Percentiles rank a stretch among this genome's conserved stretches.
These are phyloP conservation scores for Fusarium bactridioides DNA, from an alignment of 2,329 filamentous ascomycete genomes.

Conservation along the genomic window DNA sequence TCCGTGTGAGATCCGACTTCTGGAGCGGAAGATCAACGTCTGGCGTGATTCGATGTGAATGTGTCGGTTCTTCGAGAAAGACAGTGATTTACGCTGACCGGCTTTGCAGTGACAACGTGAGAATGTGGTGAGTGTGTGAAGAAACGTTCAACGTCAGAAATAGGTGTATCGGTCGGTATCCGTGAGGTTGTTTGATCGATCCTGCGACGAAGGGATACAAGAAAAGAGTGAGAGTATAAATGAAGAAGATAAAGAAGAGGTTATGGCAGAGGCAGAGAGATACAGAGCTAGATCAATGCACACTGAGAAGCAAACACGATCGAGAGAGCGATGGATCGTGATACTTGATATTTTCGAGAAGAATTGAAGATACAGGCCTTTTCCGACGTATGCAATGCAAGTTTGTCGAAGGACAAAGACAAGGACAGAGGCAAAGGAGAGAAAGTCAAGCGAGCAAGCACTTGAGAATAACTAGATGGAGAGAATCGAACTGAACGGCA, in stretches of 20 bases:
- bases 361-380: slow-evolving; percentile 39
- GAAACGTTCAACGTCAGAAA: slow-evolving; percentile 45
- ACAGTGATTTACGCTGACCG: slow-evolving; percentile 25
- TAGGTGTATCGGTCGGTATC: slow-evolving; percentile 36
- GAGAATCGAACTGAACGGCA: slow-evolving; percentile 8
- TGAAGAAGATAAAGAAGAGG: slow-evolving; percentile 16
- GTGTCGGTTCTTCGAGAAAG: slow-evolving; percentile 27
- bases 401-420: slow-evolving; percentile 28
- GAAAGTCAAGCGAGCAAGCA: slow-evolving; percentile 17
- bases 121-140: slow-evolving; percentile 23
- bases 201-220: slow-evolving; percentile 41
- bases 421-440: slow-evolving; percentile 30
- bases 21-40: slow-evolving; percentile 22
- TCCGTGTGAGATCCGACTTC: slow-evolving; percentile 23
- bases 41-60: slow-evolving; percentile 24
- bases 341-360: slow-evolving; percentile 19
- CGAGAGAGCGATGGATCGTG: slow-evolving; percentile 32
- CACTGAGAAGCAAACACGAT: slow-evolving; percentile 31
- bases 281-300: slow-evolving; percentile 1
- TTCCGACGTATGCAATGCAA: slow-evolving; percentile 24
- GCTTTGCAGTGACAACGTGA: slow-evolving; percentile 23
- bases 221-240: slow-evolving; percentile 4
- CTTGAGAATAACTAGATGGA: slow-evolving; percentile 19
- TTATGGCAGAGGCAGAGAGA: slow-evolving; percentile 14
- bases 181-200: slow-evolving; percentile 36